Base-by-base conservation (phyloP, 208 protist genomes). In the Trypanosoma vivax region DNA sequence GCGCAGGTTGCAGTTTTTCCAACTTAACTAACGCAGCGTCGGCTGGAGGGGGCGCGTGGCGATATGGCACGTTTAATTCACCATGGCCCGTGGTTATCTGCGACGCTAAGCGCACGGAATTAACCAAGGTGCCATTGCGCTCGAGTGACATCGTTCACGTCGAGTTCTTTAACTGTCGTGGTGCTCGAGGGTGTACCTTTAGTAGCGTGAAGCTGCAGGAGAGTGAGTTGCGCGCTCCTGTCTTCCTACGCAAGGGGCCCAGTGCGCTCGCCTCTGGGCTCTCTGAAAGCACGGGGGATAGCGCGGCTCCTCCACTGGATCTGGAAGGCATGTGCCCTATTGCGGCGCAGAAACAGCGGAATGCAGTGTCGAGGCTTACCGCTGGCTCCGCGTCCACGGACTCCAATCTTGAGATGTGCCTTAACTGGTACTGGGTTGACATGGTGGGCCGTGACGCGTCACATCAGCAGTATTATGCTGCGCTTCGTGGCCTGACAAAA, bases 381-480 rank as follows among this genome's bases (percentile, higher is more conserved):
- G 30, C 16, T 21, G 71, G 65, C 2, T 46, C 31, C 28, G 58
- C 42, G 16, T 77, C 65, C 3, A 50, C 46, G 35, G 62, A 47
- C 29, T 87, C 73, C 1, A 75, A 78, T 48, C 55, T 90, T 5
- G 80, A 89, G 70, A 74, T 86, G 69, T 90, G 73, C 58, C 66
- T 90, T 5, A 92, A 92, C 68, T 92, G 85, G 85, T 86, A 92
- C 58, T 92, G 80, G 79, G 70, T 92, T 42, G 85, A 89, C 41
- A 79, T 92, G 40, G 76, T 68, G 19, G 85, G 85, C 14, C 74
- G 80, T 25, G 85, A 92, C 52, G 38, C 64, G 3, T 69, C 58
- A 39, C 60, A 53, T 31, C 56, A 56, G n/a, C 63, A 65, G 40
- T 92, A 92, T 73, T 76, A 81, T 51, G 63, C 19, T 18, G 76